Percentiles rank a stretch among this genome's conserved stretches.
phyloP scores from a whole-genome alignment of 768 basidiomycete species.

The Panellus pusillus region DNA sequence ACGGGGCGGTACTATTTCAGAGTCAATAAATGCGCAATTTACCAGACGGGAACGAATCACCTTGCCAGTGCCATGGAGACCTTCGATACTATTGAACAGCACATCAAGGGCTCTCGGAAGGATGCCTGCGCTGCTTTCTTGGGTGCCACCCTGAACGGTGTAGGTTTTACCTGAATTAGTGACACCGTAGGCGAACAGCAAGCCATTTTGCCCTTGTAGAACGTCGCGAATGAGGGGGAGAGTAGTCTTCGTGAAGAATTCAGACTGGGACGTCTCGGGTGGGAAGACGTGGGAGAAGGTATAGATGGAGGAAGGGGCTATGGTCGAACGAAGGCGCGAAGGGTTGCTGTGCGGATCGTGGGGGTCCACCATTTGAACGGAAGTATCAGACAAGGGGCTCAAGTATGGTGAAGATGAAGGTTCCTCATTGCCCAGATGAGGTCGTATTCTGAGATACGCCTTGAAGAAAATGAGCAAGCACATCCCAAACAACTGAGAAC shows the following conservation, averaged over 20 bases:
- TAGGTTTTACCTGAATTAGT: constrained; percentile 97
- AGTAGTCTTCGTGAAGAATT: constrained; percentile 87
- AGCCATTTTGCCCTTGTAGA: constrained; percentile 82
- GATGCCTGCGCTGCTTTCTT: constrained; percentile 76
- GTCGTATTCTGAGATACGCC: constrained; percentile 84
- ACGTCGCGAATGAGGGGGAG: constrained; percentile 85
- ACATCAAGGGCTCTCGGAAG: constrained; percentile 89
- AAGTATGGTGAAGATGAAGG: constrained; percentile 62
- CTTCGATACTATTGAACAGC: constrained; percentile 89
- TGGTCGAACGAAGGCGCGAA: constrained; percentile 57
- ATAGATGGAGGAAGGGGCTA: constrained; percentile 68
- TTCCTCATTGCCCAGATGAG: constrained; percentile 59
- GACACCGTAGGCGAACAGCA: constrained; percentile 94
- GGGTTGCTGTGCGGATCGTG: constrained; percentile 45
- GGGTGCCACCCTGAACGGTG: constrained; percentile 87
- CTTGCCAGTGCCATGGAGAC: constrained; percentile 70
- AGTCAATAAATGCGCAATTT: background rate
- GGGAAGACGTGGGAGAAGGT: constrained; percentile 83
- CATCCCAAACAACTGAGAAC: background rate
- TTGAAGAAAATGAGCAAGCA: constrained; percentile 33
- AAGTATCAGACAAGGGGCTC: constrained; percentile 64
- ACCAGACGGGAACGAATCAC: constrained; percentile 36
- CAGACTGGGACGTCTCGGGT: constrained; percentile 67
- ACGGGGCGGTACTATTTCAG: constrained; percentile 68
- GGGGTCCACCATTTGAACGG: constrained; percentile 84